Percentiles rank a stretch among this genome's conserved stretches.
phyloP scores from a whole-genome alignment of 495 filamentous ascomycete genomes.

The Penicillium soppii region DNA sequence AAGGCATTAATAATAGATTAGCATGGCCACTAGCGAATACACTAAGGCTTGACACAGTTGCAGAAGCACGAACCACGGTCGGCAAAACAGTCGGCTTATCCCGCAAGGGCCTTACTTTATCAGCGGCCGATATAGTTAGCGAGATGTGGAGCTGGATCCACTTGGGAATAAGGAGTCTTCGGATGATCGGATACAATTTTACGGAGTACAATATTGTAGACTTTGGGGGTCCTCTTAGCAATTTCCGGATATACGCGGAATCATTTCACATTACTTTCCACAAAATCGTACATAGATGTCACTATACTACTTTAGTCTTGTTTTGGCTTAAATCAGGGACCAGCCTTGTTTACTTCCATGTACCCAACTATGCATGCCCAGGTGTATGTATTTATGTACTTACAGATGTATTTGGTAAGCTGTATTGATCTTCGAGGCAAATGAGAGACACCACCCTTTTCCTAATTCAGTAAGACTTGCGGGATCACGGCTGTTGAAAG shows the following conservation, averaged over 20 bases:
- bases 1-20: not conserved
- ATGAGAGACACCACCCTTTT: not conserved
- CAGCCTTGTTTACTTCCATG: no score
- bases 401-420: not conserved
- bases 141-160: conserved; percentile 27
- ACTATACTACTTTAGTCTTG: not conserved
- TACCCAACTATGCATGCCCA: no score
- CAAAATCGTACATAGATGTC: no score
- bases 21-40: not conserved
- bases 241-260: not conserved
- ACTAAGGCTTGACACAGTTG: conserved; percentile 1
- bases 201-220: no score
- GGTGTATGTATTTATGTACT: not conserved
- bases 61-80: conserved; percentile 23
- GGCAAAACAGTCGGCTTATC: conserved; percentile 27
- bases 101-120: conserved; percentile 22
- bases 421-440: not conserved
- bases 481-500: not conserved
- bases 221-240: no score
- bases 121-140: conserved; percentile 24
- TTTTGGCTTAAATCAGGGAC: not conserved
- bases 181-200: conserved; percentile 22
- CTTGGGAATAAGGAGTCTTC: conserved; percentile 17
- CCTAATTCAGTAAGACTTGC: not conserved
- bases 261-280: no score